Evolutionary conservation across 768 basidiomycete genomes (phyloP).

Genomic region (Mycena filopes): DNA sequence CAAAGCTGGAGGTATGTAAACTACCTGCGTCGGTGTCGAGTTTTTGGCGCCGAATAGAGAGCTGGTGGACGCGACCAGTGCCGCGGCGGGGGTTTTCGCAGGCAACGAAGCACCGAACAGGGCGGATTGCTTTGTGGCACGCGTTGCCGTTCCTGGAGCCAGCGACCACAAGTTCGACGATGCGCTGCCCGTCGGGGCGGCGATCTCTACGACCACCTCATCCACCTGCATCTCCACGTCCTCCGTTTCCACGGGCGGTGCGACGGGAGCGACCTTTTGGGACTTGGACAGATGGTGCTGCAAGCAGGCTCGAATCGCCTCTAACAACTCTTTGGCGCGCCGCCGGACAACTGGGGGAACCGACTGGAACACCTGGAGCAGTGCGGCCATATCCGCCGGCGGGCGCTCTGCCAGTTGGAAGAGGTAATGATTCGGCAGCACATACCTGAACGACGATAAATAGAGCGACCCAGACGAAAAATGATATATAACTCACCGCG

Average conservation of each 20-base stretch:
- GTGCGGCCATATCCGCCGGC: conserved; percentile 70
- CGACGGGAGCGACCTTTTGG: conserved; percentile 1
- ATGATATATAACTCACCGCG: conserved; percentile 59
- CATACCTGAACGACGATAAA: conserved; percentile 54
- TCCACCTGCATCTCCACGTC: conserved; percentile 25
- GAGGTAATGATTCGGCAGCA: conserved; percentile 79
- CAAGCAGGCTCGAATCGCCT: conserved; percentile 65
- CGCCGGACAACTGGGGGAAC: conserved; percentile 73
- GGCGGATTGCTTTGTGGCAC: conserved; percentile 23
- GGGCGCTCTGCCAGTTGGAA: conserved; percentile 79
- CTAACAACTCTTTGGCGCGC: conserved; percentile 71
- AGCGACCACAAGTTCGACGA: conserved; percentile 42
- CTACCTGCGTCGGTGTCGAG: conserved; percentile 4
- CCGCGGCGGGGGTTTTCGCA: background rate
- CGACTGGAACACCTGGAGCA: conserved; percentile 68
- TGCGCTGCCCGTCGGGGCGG: conserved; percentile 7
- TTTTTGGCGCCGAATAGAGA: conserved; percentile 55
- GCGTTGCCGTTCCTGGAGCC: conserved; percentile 9
- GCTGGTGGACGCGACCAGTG: conserved; percentile 49
- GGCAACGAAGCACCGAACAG: conserved; percentile 37
- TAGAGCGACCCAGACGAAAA: background rate
- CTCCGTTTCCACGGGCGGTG: conserved; percentile 18
- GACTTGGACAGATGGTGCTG: conserved; percentile 42
- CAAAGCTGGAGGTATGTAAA: background rate
- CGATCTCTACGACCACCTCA: conserved; percentile 13